Percentiles rank a stretch among this genome's conserved stretches.
Evolutionary conservation across 225 moss, liverwort and hornwort genomes (phyloP).

Genomic region (Marchantia paleacea): DNA sequence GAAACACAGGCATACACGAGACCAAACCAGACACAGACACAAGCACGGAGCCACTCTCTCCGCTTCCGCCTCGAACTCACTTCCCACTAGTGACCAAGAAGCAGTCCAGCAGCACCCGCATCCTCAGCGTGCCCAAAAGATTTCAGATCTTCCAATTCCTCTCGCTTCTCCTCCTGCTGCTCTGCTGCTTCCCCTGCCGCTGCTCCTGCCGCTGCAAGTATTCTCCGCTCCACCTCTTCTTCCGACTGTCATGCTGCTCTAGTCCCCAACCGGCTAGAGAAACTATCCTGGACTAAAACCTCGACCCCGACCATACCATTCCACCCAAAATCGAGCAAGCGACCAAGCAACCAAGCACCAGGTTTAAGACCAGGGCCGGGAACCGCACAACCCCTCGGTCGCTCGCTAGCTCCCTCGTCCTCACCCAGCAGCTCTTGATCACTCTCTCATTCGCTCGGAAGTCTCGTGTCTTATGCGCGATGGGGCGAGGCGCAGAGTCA

Average conservation of each 20-base stretch:
- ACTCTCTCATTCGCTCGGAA: not conserved
- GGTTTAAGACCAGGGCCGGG: not conserved
- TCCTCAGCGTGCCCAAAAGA: not conserved
- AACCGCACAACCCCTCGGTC: no score
- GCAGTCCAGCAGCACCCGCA: not conserved
- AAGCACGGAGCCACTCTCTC: no score
- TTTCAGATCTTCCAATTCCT: slow-evolving; percentile 3
- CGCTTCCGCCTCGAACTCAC: not conserved
- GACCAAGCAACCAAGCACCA: not conserved
- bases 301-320: not conserved
- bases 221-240: not conserved
- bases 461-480: not conserved
- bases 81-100: not conserved
- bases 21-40: no score
- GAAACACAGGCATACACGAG: not conserved
- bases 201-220: no score
- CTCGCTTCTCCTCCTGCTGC: not conserved
- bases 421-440: not conserved
- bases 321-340: not conserved
- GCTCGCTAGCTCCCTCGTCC: not conserved
- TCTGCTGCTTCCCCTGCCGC: no score
- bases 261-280: not conserved
- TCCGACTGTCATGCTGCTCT: not conserved
- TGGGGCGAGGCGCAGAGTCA: slow-evolving; percentile 10
- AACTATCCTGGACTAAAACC: not conserved